phyloP scores from a whole-genome alignment of 2,329 filamentous ascomycete species.

The Colletotrichum sp. region DNA sequence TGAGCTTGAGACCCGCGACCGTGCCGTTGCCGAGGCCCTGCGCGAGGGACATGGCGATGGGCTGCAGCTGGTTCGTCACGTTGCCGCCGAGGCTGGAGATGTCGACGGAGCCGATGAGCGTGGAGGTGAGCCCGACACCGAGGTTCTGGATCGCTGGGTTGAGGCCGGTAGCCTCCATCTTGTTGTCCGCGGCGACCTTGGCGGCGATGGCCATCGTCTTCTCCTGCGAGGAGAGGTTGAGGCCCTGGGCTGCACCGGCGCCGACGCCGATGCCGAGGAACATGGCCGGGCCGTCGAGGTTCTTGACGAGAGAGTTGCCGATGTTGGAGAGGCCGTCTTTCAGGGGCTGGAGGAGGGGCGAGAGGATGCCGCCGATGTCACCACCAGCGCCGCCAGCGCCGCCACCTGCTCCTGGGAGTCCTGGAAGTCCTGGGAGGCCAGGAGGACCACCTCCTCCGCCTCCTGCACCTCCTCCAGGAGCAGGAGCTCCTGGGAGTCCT shows the following conservation, averaged over 20 bases:
- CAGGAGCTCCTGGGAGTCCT: background rate
- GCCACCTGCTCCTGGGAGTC: background rate
- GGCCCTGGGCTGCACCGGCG: conserved; percentile 26
- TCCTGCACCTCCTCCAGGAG: background rate
- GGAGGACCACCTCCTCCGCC: background rate
- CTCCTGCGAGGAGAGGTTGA: conserved; percentile 22
- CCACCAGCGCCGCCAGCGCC: background rate
- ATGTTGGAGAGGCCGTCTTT: conserved; percentile 16
- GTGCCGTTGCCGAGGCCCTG: conserved; percentile 27
- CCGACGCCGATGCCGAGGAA: conserved; percentile 30
- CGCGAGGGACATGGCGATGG: conserved; percentile 25
- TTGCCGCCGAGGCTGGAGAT: conserved; percentile 17
- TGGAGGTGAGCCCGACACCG: conserved; percentile 30
- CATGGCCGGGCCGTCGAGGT: conserved; percentile 20
- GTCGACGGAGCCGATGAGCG: conserved; percentile 29
- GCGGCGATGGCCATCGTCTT: conserved; percentile 18
- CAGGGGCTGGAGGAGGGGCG: conserved; percentile 10
- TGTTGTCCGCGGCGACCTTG: conserved; percentile 29
- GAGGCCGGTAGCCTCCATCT: conserved; percentile 31
- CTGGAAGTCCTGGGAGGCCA: background rate
- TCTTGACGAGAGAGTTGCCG: conserved; percentile 4
- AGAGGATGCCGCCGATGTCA: background rate
- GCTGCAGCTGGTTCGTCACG: conserved; percentile 18
- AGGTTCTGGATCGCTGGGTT: conserved; percentile 33
- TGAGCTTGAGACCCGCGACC: conserved; percentile 26